Evolutionary conservation across 2,329 filamentous ascomycete genomes (phyloP).

Genomic region (Emydomyces testavorans): DNA sequence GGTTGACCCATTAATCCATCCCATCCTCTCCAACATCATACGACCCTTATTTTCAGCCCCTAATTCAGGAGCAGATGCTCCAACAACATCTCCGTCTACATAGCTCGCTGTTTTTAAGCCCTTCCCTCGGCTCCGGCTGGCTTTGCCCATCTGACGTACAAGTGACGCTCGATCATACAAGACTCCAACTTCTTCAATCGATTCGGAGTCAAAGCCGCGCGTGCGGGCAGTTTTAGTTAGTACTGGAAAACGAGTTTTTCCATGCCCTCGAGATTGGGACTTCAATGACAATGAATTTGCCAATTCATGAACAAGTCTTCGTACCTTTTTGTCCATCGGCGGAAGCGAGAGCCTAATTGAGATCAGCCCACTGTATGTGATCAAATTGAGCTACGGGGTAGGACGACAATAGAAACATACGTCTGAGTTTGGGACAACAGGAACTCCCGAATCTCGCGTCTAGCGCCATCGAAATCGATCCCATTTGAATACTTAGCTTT

Average conservation of each 20-base stretch:
- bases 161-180: conserved; percentile 27
- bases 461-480: conserved; percentile 59
- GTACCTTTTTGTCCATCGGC: conserved; percentile 67
- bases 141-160: not conserved
- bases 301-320: conserved; percentile 69
- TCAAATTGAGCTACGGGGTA: conserved; percentile 4
- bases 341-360: conserved; percentile 56
- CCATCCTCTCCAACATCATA: conserved; percentile 91
- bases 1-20: conserved; percentile 78
- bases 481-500: conserved; percentile 61
- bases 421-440: conserved; percentile 51
- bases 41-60: conserved; percentile 72
- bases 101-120: conserved; percentile 45
- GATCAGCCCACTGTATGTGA: too few species aligned
- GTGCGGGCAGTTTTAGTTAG: conserved; percentile 65
- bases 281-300: conserved; percentile 65
- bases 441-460: conserved; percentile 61
- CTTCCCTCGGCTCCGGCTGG: conserved; percentile 17
- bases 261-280: conserved; percentile 70
- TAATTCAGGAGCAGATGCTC: conserved; percentile 71
- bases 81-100: conserved; percentile 77
- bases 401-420: conserved; percentile 36
- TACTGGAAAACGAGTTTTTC: conserved; percentile 60
- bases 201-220: conserved; percentile 46
- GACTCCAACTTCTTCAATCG: conserved; percentile 38